Conservation (phyloP, 2,329 filamentous ascomycete species). For the Diaporthe humulicola region DNA sequence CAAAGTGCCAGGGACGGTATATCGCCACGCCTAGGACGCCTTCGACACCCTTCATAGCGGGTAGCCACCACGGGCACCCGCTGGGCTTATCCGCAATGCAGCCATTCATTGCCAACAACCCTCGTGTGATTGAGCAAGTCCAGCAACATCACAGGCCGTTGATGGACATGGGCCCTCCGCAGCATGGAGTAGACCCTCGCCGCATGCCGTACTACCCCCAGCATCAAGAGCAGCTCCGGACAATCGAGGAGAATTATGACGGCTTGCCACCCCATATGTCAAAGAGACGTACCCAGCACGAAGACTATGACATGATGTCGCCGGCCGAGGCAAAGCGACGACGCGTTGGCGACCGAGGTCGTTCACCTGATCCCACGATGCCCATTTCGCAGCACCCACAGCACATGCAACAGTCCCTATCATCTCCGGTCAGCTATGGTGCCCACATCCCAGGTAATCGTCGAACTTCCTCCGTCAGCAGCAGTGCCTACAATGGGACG, state of each 20-base stretch:
- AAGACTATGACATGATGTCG: constrained; percentile 49
- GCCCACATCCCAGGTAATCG: constrained; percentile 32
- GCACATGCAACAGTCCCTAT: constrained; percentile 29
- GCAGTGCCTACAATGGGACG: constrained; percentile 29
- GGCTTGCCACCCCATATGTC: constrained; percentile 24
- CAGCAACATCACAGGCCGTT: constrained; percentile 48
- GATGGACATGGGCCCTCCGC: constrained; percentile 19
- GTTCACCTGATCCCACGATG: constrained; percentile 39
- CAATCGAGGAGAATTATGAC: constrained; percentile 37
- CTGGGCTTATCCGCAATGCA: constrained; percentile 37
- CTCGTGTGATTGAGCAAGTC: constrained; percentile 47
- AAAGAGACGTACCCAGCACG: constrained; percentile 31
- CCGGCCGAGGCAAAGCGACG: constrained; percentile 52
- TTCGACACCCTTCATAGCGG: constrained; percentile 57
- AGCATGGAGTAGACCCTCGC: constrained; percentile 48
- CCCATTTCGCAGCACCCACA: constrained; percentile 28
- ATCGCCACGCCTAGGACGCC: constrained; percentile 74
- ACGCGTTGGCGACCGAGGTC: constrained; percentile 48
- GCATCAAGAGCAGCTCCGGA: constrained; percentile 34
- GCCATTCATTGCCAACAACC: constrained; percentile 45
- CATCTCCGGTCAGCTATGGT: constrained; percentile 29
- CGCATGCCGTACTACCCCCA: constrained; percentile 34
- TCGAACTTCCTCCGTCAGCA: constrained; percentile 36
- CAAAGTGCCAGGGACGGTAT: constrained; percentile 78
- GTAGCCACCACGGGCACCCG: constrained; percentile 15